phyloP scores from a whole-genome alignment of 306 rosid genomes.

The Casuarina equisetifolia region DNA sequence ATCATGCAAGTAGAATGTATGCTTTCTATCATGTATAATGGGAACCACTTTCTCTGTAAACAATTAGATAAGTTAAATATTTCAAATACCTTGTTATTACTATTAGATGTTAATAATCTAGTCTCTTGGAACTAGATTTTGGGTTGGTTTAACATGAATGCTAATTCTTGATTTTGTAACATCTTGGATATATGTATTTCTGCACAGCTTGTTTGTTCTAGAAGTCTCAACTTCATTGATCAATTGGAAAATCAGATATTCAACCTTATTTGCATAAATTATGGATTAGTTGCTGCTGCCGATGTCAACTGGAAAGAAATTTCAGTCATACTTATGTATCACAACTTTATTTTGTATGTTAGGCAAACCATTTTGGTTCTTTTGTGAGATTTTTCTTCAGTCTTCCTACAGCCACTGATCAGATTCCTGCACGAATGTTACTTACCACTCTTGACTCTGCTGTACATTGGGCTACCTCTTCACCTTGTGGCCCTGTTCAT shows the following conservation, averaged over 20 bases:
- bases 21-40: neutral
- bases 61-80: too few relatives aligned
- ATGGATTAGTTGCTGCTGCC: slow-evolving; percentile 15
- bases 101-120: neutral
- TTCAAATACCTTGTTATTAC: neutral
- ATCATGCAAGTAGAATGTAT: neutral
- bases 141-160: neutral
- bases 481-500: slow-evolving; percentile 90
- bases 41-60: neutral
- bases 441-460: slow-evolving; percentile 95
- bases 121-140: neutral
- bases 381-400: slow-evolving; percentile 88
- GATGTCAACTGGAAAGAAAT: too few relatives aligned
- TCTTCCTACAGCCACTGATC: slow-evolving; percentile 85
- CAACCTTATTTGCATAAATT: slow-evolving; percentile 10
- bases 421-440: slow-evolving; percentile 71
- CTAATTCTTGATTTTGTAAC: neutral
- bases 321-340: slow-evolving; percentile 14
- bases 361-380: slow-evolving; percentile 96
- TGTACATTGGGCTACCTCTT: slow-evolving; percentile 74
- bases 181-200: neutral
- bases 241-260: slow-evolving; percentile 11
- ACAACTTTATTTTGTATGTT: slow-evolving; percentile 25
- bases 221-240: slow-evolving; percentile 8
- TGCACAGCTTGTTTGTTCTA: slow-evolving; percentile 1